A percentile compares a stretch with the other conserved stretches of the same genome.
These are phyloP conservation scores for Metschnikowia kofuensis DNA, from an alignment of 805 yeast species.

Conservation along the genomic window DNA sequence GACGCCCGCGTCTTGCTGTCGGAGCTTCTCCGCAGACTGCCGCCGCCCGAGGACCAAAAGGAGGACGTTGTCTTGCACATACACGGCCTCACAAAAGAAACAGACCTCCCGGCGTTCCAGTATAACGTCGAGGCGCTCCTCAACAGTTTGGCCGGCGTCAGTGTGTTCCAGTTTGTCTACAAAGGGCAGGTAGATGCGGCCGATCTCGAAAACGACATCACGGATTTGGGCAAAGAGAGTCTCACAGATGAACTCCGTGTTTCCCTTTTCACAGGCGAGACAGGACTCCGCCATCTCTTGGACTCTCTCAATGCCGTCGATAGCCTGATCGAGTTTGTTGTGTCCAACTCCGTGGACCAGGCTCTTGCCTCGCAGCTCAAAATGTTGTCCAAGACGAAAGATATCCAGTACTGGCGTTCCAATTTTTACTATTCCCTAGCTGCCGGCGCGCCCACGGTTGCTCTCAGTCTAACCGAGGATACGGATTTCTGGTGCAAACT, in stretches of 20 bases:
- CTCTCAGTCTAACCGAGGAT: constrained; percentile 47
- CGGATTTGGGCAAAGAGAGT: constrained; percentile 15
- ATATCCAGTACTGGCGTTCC: constrained; percentile 66
- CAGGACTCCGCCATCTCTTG: constrained; percentile 67
- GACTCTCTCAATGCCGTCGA: constrained; percentile 43
- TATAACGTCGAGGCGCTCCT: constrained; percentile 41
- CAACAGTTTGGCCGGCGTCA: constrained; percentile 30
- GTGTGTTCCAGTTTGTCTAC: constrained; percentile 24
- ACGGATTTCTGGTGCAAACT: constrained; percentile 28
- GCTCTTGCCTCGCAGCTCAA: constrained; percentile 60
- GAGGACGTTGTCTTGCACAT: constrained; percentile 34
- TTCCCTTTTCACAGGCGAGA: constrained; percentile 44
- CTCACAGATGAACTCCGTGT: constrained; percentile 40
- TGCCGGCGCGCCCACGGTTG: constrained; percentile 62
- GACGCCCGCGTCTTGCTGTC: constrained; percentile 18
- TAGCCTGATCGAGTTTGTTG: constrained; percentile 51
- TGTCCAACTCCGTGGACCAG: constrained; percentile 51
- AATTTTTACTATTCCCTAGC: constrained; percentile 51
- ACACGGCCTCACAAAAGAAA: constrained; percentile 27
- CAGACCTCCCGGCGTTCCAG: constrained; percentile 29
- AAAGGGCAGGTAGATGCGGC: constrained; percentile 18
- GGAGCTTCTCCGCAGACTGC: constrained; percentile 1
- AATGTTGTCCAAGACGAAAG: constrained; percentile 64
- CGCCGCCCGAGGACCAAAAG: constrained; percentile 9
- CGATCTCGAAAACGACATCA: constrained; percentile 13